Conservation (phyloP, 2,329 filamentous ascomycete genomes). For the Hypocreales sp. region DNA sequence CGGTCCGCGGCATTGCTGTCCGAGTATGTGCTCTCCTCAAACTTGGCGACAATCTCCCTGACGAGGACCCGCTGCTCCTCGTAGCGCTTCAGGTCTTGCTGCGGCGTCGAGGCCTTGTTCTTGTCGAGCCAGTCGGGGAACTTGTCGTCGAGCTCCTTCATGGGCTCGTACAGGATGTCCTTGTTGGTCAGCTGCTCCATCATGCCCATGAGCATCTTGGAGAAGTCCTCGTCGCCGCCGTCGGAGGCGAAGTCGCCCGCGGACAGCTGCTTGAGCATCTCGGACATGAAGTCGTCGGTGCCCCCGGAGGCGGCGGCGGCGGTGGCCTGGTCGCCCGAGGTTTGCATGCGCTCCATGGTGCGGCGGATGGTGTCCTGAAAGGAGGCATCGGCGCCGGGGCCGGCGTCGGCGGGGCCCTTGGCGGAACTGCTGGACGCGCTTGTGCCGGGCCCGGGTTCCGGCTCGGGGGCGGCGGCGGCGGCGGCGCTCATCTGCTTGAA, state of each 20-base stretch:
- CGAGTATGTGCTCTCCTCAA: conserved; percentile 67
- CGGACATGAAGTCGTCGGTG: conserved; percentile 69
- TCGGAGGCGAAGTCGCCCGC: conserved; percentile 46
- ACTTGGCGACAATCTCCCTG: conserved; percentile 73
- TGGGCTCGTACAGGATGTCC: conserved; percentile 94
- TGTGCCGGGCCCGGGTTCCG: conserved; percentile 4
- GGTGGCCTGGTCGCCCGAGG: conserved; percentile 71
- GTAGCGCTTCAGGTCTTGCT: conserved; percentile 66
- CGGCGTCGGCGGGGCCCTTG: conserved; percentile 18
- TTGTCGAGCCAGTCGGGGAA: conserved; percentile 80
- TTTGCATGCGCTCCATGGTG: conserved; percentile 94
- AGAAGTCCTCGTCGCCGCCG: conserved; percentile 64
- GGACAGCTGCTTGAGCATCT: conserved; percentile 73
- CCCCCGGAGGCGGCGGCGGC: conserved; percentile 55
- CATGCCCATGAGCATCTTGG: conserved; percentile 91
- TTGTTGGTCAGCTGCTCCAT: conserved; percentile 99
- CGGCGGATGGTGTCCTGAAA: conserved; percentile 88
- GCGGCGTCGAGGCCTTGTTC: conserved; percentile 49
- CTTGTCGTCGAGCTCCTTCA: conserved; percentile 92
- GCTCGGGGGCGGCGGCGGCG: conserved; percentile 20
- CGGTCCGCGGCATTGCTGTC: conserved; percentile 71
- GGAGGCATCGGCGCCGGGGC: conserved; percentile 32
- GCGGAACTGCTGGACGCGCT: conserved; percentile 10
- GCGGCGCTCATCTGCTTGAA: conserved; percentile 58
- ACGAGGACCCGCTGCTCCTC: conserved; percentile 68